phyloP scores from a whole-genome alignment of 441 rosid species.

The Populus hybrid region DNA sequence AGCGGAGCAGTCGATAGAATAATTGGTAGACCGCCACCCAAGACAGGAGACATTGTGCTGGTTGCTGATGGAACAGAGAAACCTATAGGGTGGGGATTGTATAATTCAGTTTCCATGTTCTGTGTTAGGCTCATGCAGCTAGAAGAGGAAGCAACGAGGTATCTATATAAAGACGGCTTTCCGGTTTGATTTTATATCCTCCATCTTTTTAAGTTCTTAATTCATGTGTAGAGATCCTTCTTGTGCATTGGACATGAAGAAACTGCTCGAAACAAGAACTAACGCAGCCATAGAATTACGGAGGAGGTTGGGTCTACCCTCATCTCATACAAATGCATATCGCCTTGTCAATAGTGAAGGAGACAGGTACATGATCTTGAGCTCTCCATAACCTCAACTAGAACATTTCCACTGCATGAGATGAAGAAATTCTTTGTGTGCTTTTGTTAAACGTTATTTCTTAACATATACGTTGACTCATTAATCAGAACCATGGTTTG shows the following conservation, averaged over 20 bases:
- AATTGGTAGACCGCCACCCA: constrained; percentile 81
- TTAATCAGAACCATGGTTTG: neutral
- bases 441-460: neutral
- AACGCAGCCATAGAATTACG: constrained; percentile 57
- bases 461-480: neutral
- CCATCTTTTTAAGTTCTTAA: constrained; percentile 12
- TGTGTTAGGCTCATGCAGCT: constrained; percentile 91
- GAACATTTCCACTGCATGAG: neutral
- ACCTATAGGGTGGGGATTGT: constrained; percentile 86
- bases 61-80: constrained; percentile 83
- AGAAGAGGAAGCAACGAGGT: constrained; percentile 77
- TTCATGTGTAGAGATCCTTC: constrained; percentile 58
- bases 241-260: constrained; percentile 74
- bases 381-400: neutral
- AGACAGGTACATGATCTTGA: constrained; percentile 53
- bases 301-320: constrained; percentile 69
- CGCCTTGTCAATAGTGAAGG: constrained; percentile 91
- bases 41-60: constrained; percentile 80
- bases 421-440: neutral
- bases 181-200: constrained; percentile 11
- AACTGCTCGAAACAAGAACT: constrained; percentile 62
- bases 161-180: neutral
- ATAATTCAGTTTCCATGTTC: constrained; percentile 87
- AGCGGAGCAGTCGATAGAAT: constrained; percentile 91
- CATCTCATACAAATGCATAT: constrained; percentile 66